Evolutionary conservation across 768 basidiomycete species (phyloP), one percentile per base, ranked within the genome.

Genomic region (Hygrophoropsis aurantiaca): DNA sequence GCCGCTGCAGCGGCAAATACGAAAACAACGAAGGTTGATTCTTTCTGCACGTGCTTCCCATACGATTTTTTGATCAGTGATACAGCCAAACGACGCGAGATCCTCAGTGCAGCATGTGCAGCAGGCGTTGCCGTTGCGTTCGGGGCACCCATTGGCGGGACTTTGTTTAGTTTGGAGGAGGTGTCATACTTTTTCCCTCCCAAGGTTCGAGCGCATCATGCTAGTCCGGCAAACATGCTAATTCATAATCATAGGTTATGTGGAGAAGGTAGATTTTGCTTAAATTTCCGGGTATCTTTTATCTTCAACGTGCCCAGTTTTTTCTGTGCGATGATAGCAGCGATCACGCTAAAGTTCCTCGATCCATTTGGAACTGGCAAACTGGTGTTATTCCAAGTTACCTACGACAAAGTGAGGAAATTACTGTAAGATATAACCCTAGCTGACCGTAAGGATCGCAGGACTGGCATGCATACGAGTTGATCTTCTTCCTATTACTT

Each of bases 111-210:
- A 10, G 94, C 94, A 23, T 91, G 93, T 62, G 97, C 95, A 5
- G 97, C 97, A 19, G 97, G 97, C 23, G 97, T 99, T 10, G 90
- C 95, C 5, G 95, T 98, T 20, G 91, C 94, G 0, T 97, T 98
- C 60, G 95, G 95, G 38, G 94, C 95, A 0, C 97, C 97, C 1
- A 90, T 99, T 38, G 95, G 92, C 19, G 92, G 93, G 11, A 92
- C 90, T 1, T 63, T 95, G 42, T 95, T 95, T 65, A 91, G 91
- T 53, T 69, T 97, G 54, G 95, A 98, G 66, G 95, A 98, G 65
- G 94, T 95, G 5, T 90, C 88, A 4, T 95, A 95, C 64, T 98
- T 90, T 68, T 98, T 97, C 65, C 97, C 95, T 11, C 87, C 94
- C 0, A 97, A 97, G 74, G 88, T 84, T 47, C 4, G 56, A 55